Evolutionary conservation across 2,329 filamentous ascomycete species (phyloP), one percentile per base, ranked within the genome.

Genomic region (Beauveria scarabaeidicola): DNA sequence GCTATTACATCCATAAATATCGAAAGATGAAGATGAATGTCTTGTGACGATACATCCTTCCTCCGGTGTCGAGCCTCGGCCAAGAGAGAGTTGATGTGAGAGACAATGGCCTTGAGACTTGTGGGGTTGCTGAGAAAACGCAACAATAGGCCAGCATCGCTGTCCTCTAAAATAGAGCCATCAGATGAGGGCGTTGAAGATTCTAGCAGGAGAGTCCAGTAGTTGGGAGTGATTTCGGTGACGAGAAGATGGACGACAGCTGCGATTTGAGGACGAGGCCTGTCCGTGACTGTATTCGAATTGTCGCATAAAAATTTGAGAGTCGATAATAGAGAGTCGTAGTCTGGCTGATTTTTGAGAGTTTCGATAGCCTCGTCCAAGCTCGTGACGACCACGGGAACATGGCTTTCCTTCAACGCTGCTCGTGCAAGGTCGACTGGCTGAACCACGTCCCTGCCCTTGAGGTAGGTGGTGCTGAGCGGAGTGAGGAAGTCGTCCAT

Each of bases 241-340:
- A 95, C 84, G 40, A 99, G 75, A 3, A 83, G 75, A 68, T 91
- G 86, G 56, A 93, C 78, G 36, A 97, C 83, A 66, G 91, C 89
- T 21, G 90, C 85, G 60, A 85, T 83, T 62, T 84, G 75, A 1
- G 92, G 86, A 36, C 81, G 81, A 3, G 90, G 86, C 10, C 21
- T 51, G 58, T 38, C 46, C 1, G 38, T 40, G 25, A 51, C 27
- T 3, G 61, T 57, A 10, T 67, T 66, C 10, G 63, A 50, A 40
- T 64, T 52, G 19, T 71, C 66, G 25, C 70, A 66, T 4, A 90
- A 73, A 64, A 81, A 86, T 13, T 70, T 69, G 43, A 91, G 70
- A 5, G 79, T 74, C 0, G 74, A 72, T 7, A 78, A 70, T 1
- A 91, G 73, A 3, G 76, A 74, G 10, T 83, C 78, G 63, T 85